Evolutionary conservation across 2,329 filamentous ascomycete genomes (phyloP), one percentile per base, ranked within the genome.

Genomic region (Helminthosporium solani): DNA sequence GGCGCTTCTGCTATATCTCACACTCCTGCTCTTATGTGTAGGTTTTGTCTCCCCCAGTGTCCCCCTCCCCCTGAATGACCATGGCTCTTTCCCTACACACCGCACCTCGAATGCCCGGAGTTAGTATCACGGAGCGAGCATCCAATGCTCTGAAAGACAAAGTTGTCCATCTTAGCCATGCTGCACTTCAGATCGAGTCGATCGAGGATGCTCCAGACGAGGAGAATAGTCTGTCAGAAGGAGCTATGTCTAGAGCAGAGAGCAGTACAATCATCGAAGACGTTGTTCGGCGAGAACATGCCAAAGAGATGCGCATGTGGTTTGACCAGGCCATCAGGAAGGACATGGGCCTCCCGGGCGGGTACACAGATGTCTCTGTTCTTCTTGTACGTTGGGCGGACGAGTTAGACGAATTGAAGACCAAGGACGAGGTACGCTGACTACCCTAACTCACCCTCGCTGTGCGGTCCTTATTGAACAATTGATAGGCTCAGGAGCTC

Each of bases 381-480:
- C 46, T 73, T 3, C 49, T 73, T 3, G 58, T 72, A 21, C 66
- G 65, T 28, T 72, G 70, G 70, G 62, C 50, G 0, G 58, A 66
- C 23, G 41, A 58, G 6, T 41, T 72, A 2, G 68, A 71, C 33
- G 61, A 70, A n/a, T 50, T 71, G 12, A 60, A 58, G 7, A 68
- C 65, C n/a, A 47, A 42, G 8, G 31, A 46, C 15, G 68, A 72
- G 56, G 66, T 71, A 49, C 7, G 56, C 37, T 18, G 12, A 14
- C 21, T 40, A 12, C 14, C n/a, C 44, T n/a, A 21, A 30, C 9
- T 15, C 14, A 16, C 8, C 41, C 19, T 31, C 12, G 16, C 33
- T 14, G 14, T 3, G 14, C 28, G 12, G 9, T 31, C 28, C 28
- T 12, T n/a, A 15, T 40, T n/a, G n/a, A 23, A 43, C 28, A 39